phyloP scores from a whole-genome alignment of 805 yeast species.

The Ogataea zsoltii region DNA sequence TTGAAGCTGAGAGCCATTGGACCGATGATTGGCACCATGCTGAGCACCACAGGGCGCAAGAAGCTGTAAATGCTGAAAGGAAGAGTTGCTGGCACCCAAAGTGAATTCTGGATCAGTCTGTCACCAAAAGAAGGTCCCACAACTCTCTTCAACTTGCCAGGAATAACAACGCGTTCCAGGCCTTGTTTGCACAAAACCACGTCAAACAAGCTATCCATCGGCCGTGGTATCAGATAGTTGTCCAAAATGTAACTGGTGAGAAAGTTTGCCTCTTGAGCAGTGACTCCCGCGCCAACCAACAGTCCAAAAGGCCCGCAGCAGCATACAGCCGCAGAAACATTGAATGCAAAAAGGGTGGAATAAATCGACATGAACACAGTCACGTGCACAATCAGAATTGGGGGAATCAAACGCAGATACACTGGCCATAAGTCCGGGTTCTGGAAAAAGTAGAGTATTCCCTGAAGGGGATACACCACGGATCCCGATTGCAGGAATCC shows the following conservation, averaged over 20 bases:
- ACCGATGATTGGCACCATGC: constrained; percentile 29
- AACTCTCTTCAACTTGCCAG: constrained; percentile 34
- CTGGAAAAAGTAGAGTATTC: constrained; percentile 27
- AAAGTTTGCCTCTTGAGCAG: constrained; percentile 29
- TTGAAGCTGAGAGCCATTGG: constrained; percentile 20
- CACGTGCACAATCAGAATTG: constrained; percentile 23
- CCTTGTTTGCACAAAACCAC: constrained; percentile 30
- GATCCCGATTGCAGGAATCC: constrained; percentile 22
- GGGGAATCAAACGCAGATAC: constrained; percentile 25
- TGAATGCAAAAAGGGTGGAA: constrained; percentile 26
- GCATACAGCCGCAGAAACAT: constrained; percentile 20
- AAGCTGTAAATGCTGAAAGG: constrained; percentile 11
- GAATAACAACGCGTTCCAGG: constrained; percentile 30
- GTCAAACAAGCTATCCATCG: constrained; percentile 30
- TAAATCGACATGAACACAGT: constrained; percentile 22
- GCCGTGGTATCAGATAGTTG: constrained; percentile 27
- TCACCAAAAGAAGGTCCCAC: constrained; percentile 31
- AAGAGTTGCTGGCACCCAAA: constrained; percentile 21
- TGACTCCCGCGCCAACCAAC: constrained; percentile 22
- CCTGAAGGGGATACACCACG: constrained; percentile 27
- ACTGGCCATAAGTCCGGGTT: constrained; percentile 30
- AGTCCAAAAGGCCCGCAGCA: constrained; percentile 33
- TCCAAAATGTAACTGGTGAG: constrained; percentile 26
- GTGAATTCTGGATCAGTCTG: constrained; percentile 12
- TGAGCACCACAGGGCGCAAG: constrained; percentile 18